These are phyloP conservation scores for Lobosporangium transversale DNA, from an alignment of 192 early-diverging fungal species.

Conservation along the genomic window DNA sequence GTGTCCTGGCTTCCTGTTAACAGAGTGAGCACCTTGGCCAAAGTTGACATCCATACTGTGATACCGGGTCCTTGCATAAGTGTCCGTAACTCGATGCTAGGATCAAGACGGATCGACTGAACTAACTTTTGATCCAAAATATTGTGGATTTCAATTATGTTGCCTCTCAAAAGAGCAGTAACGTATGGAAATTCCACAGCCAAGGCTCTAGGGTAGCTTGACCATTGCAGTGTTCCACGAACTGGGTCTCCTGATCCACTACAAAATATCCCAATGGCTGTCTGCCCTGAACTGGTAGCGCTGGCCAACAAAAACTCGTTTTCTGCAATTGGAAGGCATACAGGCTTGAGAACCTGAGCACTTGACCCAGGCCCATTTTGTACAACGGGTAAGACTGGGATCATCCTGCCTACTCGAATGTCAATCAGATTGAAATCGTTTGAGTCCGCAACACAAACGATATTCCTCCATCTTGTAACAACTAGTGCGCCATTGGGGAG, in stretches of 20 bases:
- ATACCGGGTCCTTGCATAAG: slow-evolving; percentile 65
- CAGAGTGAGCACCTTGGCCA: slow-evolving; percentile 47
- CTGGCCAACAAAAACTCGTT: slow-evolving; percentile 79
- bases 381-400: slow-evolving; percentile 36
- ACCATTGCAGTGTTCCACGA: slow-evolving; percentile 70
- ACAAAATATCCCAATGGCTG: slow-evolving; percentile 80
- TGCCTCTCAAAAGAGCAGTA: slow-evolving; percentile 71
- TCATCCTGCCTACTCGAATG: slow-evolving; percentile 34
- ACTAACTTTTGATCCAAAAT: slow-evolving; percentile 70
- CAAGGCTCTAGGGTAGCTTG: slow-evolving; percentile 58
- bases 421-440: slow-evolving; percentile 78
- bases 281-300: slow-evolving; percentile 44
- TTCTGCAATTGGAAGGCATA: slow-evolving; percentile 67
- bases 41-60: slow-evolving; percentile 55
- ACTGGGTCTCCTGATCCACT: slow-evolving; percentile 73
- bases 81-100: slow-evolving; percentile 56
- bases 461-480: slow-evolving; percentile 61
- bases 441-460: slow-evolving; percentile 75
- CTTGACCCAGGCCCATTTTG: slow-evolving; percentile 25
- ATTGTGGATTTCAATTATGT: slow-evolving; percentile 81
- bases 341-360: slow-evolving; percentile 59
- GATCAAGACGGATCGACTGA: slow-evolving; percentile 58
- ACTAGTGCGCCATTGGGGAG: slow-evolving; percentile 70
- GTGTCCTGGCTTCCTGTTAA: background rate
- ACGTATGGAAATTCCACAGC: slow-evolving; percentile 84